phyloP scores from a whole-genome alignment of 306 rosid genomes.

The Rosa persica region DNA sequence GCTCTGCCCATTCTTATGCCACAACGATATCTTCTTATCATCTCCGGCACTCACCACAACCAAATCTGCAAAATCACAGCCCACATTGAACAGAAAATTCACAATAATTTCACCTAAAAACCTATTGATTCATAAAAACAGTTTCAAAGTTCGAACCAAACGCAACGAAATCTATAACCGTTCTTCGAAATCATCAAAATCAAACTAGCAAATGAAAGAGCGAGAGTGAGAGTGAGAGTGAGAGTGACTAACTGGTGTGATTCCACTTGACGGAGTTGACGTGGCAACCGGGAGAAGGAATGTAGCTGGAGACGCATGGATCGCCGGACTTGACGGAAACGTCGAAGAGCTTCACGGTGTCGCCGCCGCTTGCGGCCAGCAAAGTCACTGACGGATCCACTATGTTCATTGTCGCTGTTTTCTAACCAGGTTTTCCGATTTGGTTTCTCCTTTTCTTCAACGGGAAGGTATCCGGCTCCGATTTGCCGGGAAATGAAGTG shows the following conservation, averaged over 20 bases:
- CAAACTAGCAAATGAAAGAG: background rate
- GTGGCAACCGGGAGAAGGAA: conserved; percentile 74
- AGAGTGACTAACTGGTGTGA: conserved; percentile 75
- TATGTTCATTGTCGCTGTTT: conserved; percentile 26
- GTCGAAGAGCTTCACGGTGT: conserved; percentile 91
- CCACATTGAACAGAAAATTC: conserved; percentile 17
- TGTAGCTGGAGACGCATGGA: conserved; percentile 84
- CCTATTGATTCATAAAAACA: background rate
- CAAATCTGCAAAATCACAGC: conserved; percentile 56
- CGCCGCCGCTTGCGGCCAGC: conserved; percentile 88
- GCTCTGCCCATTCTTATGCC: conserved; percentile 88
- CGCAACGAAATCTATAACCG: conserved; percentile 3
- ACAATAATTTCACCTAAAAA: background rate
- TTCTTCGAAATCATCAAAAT: background rate
- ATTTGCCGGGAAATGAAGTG: conserved; percentile 19
- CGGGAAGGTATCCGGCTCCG: background rate
- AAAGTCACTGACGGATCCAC: conserved; percentile 75
- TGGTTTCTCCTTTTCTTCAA: background rate
- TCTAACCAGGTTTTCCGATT: conserved; percentile 5
- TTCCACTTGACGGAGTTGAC: conserved; percentile 96
- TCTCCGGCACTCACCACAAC: conserved; percentile 99
- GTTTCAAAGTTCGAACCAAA: background rate
- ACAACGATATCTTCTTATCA: conserved; percentile 86
- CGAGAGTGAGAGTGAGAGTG: background rate
- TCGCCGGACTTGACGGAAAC: conserved; percentile 77